Conservation (phyloP, 208 protist species). For the Wallacemonas sp. region DNA sequence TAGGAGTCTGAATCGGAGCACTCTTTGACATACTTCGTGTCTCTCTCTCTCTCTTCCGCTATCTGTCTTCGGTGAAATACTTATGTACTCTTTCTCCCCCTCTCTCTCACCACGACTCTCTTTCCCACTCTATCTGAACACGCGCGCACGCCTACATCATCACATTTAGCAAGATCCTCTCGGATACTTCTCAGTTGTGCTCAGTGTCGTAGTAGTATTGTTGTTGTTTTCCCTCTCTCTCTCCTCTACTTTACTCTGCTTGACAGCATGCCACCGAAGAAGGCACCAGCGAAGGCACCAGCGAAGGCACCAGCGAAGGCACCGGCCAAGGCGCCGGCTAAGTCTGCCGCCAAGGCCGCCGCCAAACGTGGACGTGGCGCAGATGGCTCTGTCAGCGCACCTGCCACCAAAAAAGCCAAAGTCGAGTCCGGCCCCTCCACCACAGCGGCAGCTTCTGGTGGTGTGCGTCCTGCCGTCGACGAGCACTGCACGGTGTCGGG, state of each 20-base stretch:
- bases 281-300: background rate
- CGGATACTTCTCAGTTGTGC: no score
- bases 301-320: background rate
- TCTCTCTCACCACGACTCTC: background rate
- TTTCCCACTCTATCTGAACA: background rate
- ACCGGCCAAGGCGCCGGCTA: background rate
- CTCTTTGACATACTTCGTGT: no score
- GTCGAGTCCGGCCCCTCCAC: background rate
- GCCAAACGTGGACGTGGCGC: conserved; percentile 8
- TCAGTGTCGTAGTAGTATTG: no score
- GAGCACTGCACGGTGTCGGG: conserved; percentile 11
- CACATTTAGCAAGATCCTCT: no score
- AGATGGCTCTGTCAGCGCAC: background rate
- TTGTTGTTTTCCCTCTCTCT: background rate
- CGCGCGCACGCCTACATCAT: no score
- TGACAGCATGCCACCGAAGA: conserved; percentile 5
- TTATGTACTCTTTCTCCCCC: background rate
- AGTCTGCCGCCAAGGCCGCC: background rate
- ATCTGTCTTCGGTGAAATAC: background rate
- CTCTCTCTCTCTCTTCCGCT: background rate
- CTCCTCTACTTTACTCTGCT: no score
- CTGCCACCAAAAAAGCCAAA: conserved; percentile 10
- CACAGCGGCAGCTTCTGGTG: no score
- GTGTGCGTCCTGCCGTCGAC: conserved; percentile 16
- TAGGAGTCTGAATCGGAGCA: no score